phyloP scores from a whole-genome alignment of 192 early-diverging fungal genomes.

The Gamsiella multidivaricata region DNA sequence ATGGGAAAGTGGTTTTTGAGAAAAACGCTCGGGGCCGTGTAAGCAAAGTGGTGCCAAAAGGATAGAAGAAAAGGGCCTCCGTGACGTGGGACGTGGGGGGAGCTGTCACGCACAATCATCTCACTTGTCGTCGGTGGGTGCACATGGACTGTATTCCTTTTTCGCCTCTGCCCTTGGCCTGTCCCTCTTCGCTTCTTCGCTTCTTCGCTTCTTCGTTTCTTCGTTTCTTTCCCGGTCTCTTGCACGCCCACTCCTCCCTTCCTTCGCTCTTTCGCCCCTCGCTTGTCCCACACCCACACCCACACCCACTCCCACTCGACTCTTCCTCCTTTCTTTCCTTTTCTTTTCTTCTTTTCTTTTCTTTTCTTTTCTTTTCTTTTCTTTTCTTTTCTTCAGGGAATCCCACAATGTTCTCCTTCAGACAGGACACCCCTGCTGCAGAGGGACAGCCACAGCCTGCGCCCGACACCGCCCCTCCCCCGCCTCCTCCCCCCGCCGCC shows the following conservation, averaged over 20 bases:
- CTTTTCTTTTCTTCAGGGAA: background rate
- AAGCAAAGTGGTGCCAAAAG: background rate
- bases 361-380: background rate
- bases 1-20: background rate
- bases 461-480: too few species aligned
- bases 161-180: background rate
- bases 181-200: too few species aligned
- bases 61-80: background rate
- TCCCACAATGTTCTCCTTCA: conserved; percentile 31
- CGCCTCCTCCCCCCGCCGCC: too few species aligned
- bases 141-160: too few species aligned
- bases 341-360: background rate
- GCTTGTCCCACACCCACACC: background rate
- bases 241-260: too few species aligned
- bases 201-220: background rate
- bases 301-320: background rate
- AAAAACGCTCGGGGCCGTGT: background rate
- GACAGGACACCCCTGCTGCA: conserved; percentile 2
- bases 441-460: background rate
- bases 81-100: too few species aligned
- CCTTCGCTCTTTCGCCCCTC: background rate
- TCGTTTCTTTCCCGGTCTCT: background rate
- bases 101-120: too few species aligned
- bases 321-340: background rate
- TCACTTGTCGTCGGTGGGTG: too few species aligned